phyloP scores from a whole-genome alignment of 352 stramenopile species.

The Pythium apleroticum region DNA sequence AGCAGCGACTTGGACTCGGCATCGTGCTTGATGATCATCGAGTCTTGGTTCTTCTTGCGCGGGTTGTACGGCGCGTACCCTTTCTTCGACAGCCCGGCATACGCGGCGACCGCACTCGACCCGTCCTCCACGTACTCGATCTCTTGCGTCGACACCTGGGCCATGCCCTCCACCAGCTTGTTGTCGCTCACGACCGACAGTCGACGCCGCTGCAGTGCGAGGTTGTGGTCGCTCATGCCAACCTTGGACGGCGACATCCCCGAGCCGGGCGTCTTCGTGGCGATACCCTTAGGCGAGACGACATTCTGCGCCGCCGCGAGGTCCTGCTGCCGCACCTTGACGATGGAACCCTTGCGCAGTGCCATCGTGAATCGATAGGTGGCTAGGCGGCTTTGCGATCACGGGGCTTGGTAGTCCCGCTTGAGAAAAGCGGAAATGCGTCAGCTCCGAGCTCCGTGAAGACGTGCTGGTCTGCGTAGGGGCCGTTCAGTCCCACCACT shows the following conservation, averaged over 20 bases:
- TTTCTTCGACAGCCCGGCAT: constrained; percentile 80
- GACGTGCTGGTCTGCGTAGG: neutral
- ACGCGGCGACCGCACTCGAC: constrained; percentile 56
- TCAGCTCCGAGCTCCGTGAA: neutral
- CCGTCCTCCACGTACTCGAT: constrained; percentile 67
- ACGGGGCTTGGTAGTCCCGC: neutral
- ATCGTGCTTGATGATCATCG: constrained; percentile 95
- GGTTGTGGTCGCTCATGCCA: constrained; percentile 48
- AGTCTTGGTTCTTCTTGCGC: constrained; percentile 98
- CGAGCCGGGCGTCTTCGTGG: constrained; percentile 54
- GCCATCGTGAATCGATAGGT: constrained; percentile 33
- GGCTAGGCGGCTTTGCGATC: neutral
- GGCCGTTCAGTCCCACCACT: neutral
- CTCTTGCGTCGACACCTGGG: constrained; percentile 57
- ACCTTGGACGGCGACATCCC: constrained; percentile 32
- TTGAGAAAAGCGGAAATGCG: constrained; percentile 7
- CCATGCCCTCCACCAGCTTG: constrained; percentile 79
- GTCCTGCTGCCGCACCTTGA: constrained; percentile 63
- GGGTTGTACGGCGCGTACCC: constrained; percentile 93
- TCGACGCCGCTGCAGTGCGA: constrained; percentile 61
- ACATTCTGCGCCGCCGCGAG: constrained; percentile 59
- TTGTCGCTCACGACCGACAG: constrained; percentile 81
- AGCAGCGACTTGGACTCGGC: constrained; percentile 90
- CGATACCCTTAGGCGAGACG: constrained; percentile 79
- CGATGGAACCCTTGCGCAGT: constrained; percentile 49